Evolutionary conservation across 345 rosid genomes (phyloP), one percentile per base, ranked within the genome.

Genomic region (Jatropha curcas): DNA sequence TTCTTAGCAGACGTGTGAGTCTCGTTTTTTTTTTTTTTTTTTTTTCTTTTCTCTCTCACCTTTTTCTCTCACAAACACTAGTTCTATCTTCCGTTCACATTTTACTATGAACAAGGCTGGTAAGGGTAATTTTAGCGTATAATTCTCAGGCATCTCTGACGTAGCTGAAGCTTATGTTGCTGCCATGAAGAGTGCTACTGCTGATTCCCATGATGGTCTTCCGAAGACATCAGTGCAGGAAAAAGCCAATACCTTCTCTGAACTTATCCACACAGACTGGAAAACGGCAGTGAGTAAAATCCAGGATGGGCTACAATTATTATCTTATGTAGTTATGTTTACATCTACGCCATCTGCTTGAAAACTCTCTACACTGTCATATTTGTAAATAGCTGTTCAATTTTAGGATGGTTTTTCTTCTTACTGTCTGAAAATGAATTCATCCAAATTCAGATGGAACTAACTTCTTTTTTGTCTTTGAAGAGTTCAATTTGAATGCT

Each of bases 161-260:
- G 96, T 95, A 10, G 87, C 88, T 24, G 98, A 88, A 83, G 86
- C 98, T 64, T 95, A 91, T 60, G 53, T 75, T 71, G 90, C 87
- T 34, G 97, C 96, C 65, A 77, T 87, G 22, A 87, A 89, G 77
- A 82, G 82, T 65, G 87, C 84, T 27, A 19, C 82, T 39, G 82
- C 82, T 28, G 90, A 84, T 60, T 87, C 90, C 53, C 80, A 65
- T 4, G 92, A 88, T 62, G 81, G 70, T 56, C 75, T 72, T 74
- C 79, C 79, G 2, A 79, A 83, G 65, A 66, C 85, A 82, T 81
- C 92, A 43, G 77, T 88, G 46, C 84, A 83, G 65, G 96, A 88
- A 60, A 94, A 91, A 67, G 96, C 84, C 56, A 84, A 67, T 62
- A 73, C 84, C 71, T 86, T 91, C 74, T 84, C 90, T 4, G 85